Evolutionary conservation across 2,329 filamentous ascomycete species (phyloP), one percentile per base, ranked within the genome.

Genomic region (Fusarium sp.): DNA sequence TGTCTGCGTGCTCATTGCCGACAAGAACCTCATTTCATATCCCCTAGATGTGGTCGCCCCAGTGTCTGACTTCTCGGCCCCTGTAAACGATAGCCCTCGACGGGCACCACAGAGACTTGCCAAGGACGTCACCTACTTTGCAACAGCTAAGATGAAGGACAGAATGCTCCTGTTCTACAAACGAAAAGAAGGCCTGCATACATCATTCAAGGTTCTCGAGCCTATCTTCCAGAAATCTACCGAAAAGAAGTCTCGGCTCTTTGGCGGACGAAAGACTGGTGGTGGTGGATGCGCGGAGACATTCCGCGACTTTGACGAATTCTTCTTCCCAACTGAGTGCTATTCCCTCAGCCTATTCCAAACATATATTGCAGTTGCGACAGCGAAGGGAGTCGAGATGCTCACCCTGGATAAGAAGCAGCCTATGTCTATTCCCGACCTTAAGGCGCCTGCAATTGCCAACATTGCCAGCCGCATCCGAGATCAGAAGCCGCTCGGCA

Each of bases 241-340:
- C 0, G 93, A 97, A 78, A 95, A 93, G 84, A 93, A 92, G 77
- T 89, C 90, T 9, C 90, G 94, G 14, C 80, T 91, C 19, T 91
- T 91, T 70, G 87, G 89, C 42, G 82, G 85, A 72, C 91, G 90
- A 23, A 84, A 84, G 66, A 82, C 84, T 18, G 88, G 88, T 15
- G 88, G 88, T 15, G 86, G 88, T 35, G 94, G 94, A 25, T 91
- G 89, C 66, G 98, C 95, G 0, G 96, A 99, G 77, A 95, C 95
- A 77, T 99, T 98, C 90, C 92, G 96, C 70, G 96, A 99, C 79
- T 99, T 95, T 80, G 96, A 99, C 83, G 96, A 98, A 76, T 99
- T 99, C 83, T 99, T 98, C 83, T 95, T 99, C 75, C 96, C 96
- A 0, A 92, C 93, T 5, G 97, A 99, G 80, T 98, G 94, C 81